These are phyloP conservation scores for Alternaria infectoria DNA, from an alignment of 2,329 filamentous ascomycete genomes.

Conservation along the genomic window DNA sequence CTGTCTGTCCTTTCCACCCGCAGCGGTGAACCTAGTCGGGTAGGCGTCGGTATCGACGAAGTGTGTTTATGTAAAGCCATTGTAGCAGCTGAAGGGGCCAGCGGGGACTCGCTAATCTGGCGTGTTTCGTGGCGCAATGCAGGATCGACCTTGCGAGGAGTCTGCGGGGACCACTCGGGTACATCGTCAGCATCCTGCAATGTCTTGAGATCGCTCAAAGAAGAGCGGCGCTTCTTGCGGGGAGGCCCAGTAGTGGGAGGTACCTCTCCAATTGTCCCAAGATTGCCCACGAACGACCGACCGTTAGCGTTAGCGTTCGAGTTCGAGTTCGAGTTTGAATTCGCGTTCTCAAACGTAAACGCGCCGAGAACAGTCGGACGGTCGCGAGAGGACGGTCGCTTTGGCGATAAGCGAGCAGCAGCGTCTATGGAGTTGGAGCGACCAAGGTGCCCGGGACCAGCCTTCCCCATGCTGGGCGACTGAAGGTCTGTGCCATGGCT, in stretches of 20 bases:
- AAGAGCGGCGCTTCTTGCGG: constrained; percentile 84
- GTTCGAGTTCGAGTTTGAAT: constrained; percentile 25
- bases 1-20: constrained; percentile 49
- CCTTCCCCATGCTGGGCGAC: constrained; percentile 69
- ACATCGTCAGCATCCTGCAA: constrained; percentile 64
- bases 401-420: constrained; percentile 60
- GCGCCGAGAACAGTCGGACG: constrained; percentile 57
- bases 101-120: constrained; percentile 38
- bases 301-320: constrained; percentile 45
- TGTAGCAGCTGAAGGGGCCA: constrained; percentile 33
- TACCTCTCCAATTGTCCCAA: constrained; percentile 61
- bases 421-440: constrained; percentile 82
- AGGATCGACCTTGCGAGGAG: constrained; percentile 40
- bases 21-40: constrained; percentile 53
- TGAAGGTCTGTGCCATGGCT: constrained; percentile 56
- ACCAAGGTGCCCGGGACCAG: constrained; percentile 57
- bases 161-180: constrained; percentile 48
- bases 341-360: constrained; percentile 54
- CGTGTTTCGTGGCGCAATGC: constrained; percentile 25
- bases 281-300: constrained; percentile 33
- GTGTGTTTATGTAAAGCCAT: constrained; percentile 47
- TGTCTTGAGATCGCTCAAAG: constrained; percentile 81
- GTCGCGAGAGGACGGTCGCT: constrained; percentile 63
- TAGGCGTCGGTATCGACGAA: constrained; percentile 47
- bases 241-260: constrained; percentile 45